These are phyloP conservation scores for Haberlea rhodopensis DNA, from an alignment of 257 asterid genomes.

Conservation along the genomic window DNA sequence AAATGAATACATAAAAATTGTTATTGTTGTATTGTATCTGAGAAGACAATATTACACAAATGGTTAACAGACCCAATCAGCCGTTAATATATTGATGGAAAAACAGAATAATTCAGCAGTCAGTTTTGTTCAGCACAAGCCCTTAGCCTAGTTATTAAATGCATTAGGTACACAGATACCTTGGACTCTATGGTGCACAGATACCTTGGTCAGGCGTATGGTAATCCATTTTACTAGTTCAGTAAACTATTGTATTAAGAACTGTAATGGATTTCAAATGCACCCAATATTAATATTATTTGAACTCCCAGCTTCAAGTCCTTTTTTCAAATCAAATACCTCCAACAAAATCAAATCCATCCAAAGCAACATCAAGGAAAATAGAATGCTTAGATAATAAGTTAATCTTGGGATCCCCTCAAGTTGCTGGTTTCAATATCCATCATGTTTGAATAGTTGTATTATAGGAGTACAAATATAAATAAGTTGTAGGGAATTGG, in stretches of 20 bases:
- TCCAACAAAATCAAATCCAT: no score
- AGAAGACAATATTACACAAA: constrained; percentile 1
- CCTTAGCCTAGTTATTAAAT: background rate
- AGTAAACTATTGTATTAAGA: no score
- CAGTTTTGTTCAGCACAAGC: constrained; percentile 18
- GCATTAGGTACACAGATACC: background rate
- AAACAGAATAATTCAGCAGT: background rate
- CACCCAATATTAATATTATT: background rate
- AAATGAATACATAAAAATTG: constrained; percentile 1
- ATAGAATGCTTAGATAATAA: background rate
- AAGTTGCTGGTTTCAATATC: no score
- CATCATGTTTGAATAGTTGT: no score
- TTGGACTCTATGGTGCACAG: background rate
- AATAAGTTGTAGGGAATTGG: no score
- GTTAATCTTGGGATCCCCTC: constrained; percentile 6
- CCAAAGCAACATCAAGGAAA: background rate
- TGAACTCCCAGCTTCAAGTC: background rate
- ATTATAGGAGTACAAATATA: no score
- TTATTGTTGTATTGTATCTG: background rate
- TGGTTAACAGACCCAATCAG: background rate
- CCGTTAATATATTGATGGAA: constrained; percentile 6
- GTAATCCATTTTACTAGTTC: no score
- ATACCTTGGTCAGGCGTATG: background rate
- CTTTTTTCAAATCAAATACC: background rate
- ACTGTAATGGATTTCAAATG: background rate